A percentile compares a stretch with the other conserved stretches of the same genome.
Conservation (phyloP, 257 asterid species). For the Oldenlandia corymbosa region DNA sequence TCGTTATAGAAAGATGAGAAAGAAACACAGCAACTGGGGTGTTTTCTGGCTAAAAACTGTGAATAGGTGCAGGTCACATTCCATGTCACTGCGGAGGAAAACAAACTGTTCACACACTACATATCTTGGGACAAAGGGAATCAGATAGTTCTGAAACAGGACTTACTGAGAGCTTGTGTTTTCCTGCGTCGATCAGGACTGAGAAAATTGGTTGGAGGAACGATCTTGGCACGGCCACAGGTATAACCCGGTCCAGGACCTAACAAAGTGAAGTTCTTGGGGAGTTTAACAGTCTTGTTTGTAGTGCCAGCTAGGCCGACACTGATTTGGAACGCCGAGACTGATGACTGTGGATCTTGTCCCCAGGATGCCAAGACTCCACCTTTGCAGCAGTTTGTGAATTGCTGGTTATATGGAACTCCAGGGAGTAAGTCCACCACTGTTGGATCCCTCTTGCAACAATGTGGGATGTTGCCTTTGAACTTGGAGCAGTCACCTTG, state of each 20-base stretch:
- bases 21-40: conserved; percentile 34
- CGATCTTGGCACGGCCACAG: conserved; percentile 72
- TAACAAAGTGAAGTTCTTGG: conserved; percentile 52
- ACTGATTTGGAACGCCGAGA: conserved; percentile 66
- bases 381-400: conserved; percentile 70
- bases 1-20: conserved; percentile 34
- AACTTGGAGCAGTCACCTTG: conserved; percentile 82
- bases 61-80: conserved; percentile 37
- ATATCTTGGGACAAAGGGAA: background rate
- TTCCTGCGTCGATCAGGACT: conserved; percentile 57
- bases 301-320: conserved; percentile 72
- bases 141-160: background rate
- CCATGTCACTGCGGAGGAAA: conserved; percentile 32
- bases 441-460: conserved; percentile 53
- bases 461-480: conserved; percentile 65
- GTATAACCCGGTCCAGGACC: conserved; percentile 79
- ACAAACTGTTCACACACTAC: background rate
- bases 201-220: conserved; percentile 55
- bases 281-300: conserved; percentile 67
- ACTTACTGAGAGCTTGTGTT: conserved; percentile 66
- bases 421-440: conserved; percentile 72
- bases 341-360: conserved; percentile 59
- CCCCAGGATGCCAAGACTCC: conserved; percentile 78
- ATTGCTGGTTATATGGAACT: conserved; percentile 75
- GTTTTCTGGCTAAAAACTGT: conserved; percentile 22